Conservation (phyloP, 2,329 filamentous ascomycete genomes). For the Pseudogymnoascus sp. region DNA sequence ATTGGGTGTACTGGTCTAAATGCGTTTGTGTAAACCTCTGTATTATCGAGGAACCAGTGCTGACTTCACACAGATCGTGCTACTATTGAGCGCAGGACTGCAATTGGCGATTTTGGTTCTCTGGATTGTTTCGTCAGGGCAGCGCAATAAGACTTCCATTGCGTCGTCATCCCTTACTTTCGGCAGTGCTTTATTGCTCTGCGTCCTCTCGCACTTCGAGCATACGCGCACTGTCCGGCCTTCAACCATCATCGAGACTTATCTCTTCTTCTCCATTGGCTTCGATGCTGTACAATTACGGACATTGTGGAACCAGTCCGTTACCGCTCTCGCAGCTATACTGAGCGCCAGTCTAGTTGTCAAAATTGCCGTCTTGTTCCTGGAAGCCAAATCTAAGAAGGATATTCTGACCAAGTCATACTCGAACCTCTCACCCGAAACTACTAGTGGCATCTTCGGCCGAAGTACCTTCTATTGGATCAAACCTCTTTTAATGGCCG, state of each 20-base stretch:
- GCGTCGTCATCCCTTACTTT: constrained; percentile 29
- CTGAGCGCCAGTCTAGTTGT: constrained; percentile 25
- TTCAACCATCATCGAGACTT: constrained; percentile 38
- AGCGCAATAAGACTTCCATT: constrained; percentile 23
- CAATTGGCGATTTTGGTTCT: constrained; percentile 3
- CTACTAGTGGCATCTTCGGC: constrained; percentile 30
- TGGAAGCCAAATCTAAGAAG: constrained; percentile 37
- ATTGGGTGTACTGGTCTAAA: constrained; percentile 7
- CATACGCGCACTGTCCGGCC: constrained; percentile 36
- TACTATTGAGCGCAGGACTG: background rate
- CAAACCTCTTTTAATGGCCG: constrained; percentile 20
- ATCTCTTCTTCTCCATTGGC: constrained; percentile 38
- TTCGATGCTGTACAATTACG: constrained; percentile 39
- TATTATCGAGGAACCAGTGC: background rate
- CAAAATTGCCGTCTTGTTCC: constrained; percentile 31
- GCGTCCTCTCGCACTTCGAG: constrained; percentile 31
- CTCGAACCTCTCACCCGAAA: constrained; percentile 26
- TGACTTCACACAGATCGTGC: background rate
- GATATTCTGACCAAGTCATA: constrained; percentile 31
- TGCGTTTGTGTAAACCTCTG: constrained; percentile 6
- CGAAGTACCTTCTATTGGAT: constrained; percentile 35
- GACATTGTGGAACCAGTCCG: constrained; percentile 37
- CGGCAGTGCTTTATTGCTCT: constrained; percentile 28
- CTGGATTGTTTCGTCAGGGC: constrained; percentile 2
- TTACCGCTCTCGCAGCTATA: constrained; percentile 18